These are phyloP conservation scores for Syzygium grande DNA, from an alignment of 345 rosid species.

Conservation along the genomic window DNA sequence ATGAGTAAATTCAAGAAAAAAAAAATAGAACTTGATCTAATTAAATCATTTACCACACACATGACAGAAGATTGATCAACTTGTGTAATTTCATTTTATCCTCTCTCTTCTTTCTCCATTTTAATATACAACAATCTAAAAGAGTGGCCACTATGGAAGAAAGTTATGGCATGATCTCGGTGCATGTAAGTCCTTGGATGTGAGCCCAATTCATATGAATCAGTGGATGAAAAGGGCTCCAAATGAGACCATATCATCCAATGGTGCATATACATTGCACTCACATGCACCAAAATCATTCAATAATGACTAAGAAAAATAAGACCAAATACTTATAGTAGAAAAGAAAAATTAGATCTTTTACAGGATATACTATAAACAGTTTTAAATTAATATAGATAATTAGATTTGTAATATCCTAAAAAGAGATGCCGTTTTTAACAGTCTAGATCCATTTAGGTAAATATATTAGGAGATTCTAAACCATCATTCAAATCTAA, in stretches of 20 bases:
- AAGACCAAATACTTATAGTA: background rate
- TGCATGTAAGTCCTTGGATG: too few relatives aligned
- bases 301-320: background rate
- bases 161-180: too few relatives aligned
- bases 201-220: background rate
- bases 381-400: too few relatives aligned
- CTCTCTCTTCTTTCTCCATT: too few relatives aligned
- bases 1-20: background rate
- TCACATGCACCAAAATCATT: background rate
- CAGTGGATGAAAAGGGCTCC: background rate
- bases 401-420: background rate
- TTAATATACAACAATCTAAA: too few relatives aligned
- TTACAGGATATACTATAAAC: background rate
- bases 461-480: background rate
- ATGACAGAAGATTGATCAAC: too few relatives aligned
- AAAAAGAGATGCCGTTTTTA: background rate
- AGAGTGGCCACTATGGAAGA: too few relatives aligned
- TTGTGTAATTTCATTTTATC: too few relatives aligned
- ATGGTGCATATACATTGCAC: background rate
- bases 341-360: background rate
- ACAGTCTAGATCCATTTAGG: background rate
- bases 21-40: background rate
- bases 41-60: too few relatives aligned
- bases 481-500: background rate
- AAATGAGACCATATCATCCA: background rate